These are phyloP conservation scores for Meyerozyma guilliermondii DNA, from an alignment of 1,139 yeast species.

Conservation along the genomic window DNA sequence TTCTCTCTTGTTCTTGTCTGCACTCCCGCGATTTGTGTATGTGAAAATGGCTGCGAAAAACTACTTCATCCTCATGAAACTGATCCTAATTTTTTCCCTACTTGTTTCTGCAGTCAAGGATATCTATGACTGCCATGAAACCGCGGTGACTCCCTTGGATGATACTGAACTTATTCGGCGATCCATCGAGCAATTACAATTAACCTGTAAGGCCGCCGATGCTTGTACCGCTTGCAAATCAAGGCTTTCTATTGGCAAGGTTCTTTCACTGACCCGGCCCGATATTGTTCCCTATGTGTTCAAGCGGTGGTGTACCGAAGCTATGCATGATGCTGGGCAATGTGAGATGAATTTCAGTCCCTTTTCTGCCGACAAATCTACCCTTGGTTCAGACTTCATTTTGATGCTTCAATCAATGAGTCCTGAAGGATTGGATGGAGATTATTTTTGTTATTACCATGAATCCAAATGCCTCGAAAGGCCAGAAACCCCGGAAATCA, in stretches of 20 bases:
- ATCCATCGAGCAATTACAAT: not conserved
- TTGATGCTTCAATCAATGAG: conserved; percentile 43
- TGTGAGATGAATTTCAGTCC: conserved; percentile 20
- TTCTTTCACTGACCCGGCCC: conserved; percentile 33
- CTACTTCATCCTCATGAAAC: not conserved
- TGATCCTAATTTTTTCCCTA: not conserved
- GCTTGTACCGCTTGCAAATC: conserved; percentile 35
- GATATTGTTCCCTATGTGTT: conserved; percentile 38
- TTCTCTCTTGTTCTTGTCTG: too few species aligned
- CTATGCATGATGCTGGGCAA: conserved; percentile 25
- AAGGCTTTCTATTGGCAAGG: conserved; percentile 38
- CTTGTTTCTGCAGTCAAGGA: not conserved
- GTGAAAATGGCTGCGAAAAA: not conserved
- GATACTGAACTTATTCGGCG: not conserved
- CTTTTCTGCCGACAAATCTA: conserved; percentile 16
- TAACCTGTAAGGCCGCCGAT: not conserved
- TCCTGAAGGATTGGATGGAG: conserved; percentile 46
- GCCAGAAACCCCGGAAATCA: conserved; percentile 40
- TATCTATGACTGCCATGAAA: not conserved
- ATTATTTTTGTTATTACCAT: conserved; percentile 48
- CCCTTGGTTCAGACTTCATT: conserved; percentile 34
- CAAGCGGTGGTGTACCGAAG: conserved; percentile 36
- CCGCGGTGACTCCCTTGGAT: not conserved
- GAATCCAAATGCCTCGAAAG: conserved; percentile 35
- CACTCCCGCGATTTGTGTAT: not conserved